A percentile compares a stretch with the other conserved stretches of the same genome.
Evolutionary conservation across 129 eudicot genomes (phyloP).

Genomic region (Centrapalus pauciflorus): DNA sequence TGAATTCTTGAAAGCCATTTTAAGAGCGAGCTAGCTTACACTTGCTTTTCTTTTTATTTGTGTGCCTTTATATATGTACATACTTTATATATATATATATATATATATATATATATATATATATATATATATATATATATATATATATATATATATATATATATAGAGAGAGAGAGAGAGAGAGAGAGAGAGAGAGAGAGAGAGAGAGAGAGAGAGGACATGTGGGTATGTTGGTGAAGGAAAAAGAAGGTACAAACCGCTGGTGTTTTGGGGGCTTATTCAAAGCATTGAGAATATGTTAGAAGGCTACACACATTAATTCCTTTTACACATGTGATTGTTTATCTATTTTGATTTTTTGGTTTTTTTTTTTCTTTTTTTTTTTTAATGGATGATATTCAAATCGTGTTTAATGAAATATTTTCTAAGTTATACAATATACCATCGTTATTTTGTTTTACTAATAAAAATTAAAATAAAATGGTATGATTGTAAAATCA

Average conservation of each 20-base stretch:
- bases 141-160: neutral
- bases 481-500: too few relatives aligned
- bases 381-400: too few relatives aligned
- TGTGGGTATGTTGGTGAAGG: slow-evolving; percentile 31
- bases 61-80: slow-evolving; percentile 16
- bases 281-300: slow-evolving; percentile 37
- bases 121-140: neutral
- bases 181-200: neutral
- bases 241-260: slow-evolving; percentile 25
- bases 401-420: too few relatives aligned
- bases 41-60: neutral
- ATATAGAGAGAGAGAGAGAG: neutral
- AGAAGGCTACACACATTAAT: too few relatives aligned
- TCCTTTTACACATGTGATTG: too few relatives aligned
- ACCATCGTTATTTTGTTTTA: too few relatives aligned
- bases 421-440: too few relatives aligned
- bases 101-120: neutral
- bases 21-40: neutral
- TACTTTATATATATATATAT: slow-evolving; percentile 14
- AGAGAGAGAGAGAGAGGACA: slow-evolving; percentile 11
- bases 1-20: slow-evolving; percentile 51
- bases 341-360: too few relatives aligned
- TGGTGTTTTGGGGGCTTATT: slow-evolving; percentile 11
- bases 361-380: too few relatives aligned
- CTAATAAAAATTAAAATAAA: too few relatives aligned